A percentile compares a stretch with the other conserved stretches of the same genome.
These are phyloP conservation scores for Pestalotiopsis sp. DNA, from an alignment of 2,329 filamentous ascomycete genomes.

Conservation along the genomic window DNA sequence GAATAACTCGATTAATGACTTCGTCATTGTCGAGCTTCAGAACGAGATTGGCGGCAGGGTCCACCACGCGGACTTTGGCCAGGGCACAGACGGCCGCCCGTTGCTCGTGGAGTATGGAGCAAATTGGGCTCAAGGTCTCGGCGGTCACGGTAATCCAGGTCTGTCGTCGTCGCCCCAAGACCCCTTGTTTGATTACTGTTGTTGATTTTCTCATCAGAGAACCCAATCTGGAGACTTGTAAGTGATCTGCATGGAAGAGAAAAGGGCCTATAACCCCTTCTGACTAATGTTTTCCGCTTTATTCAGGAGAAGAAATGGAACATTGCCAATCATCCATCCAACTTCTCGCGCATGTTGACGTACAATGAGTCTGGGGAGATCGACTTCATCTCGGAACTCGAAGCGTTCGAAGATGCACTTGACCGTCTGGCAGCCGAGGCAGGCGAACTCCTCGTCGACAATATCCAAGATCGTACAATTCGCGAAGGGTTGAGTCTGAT, in stretches of 20 bases:
- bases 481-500: constrained; percentile 60
- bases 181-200: neutral
- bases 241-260: neutral
- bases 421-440: constrained; percentile 50
- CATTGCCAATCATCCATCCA: neutral
- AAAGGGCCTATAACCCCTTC: neutral
- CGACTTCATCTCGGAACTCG: constrained; percentile 13
- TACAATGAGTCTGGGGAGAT: neutral
- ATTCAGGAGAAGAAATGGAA: neutral
- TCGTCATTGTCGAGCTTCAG: constrained; percentile 66
- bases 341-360: neutral
- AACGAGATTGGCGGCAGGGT: constrained; percentile 64
- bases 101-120: constrained; percentile 66
- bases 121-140: constrained; percentile 56
- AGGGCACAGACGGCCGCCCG: constrained; percentile 47
- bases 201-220: neutral
- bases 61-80: constrained; percentile 58
- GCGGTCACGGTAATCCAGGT: constrained; percentile 6
- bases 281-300: neutral
- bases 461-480: constrained; percentile 63
- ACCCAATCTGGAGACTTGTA: neutral
- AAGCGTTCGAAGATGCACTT: constrained; percentile 50
- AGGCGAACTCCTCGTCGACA: constrained; percentile 57
- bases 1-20: constrained; percentile 63
- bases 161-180: neutral